Base-by-base conservation (phyloP, 108 stramenopile genomes). In the Skeletonema costatum region DNA sequence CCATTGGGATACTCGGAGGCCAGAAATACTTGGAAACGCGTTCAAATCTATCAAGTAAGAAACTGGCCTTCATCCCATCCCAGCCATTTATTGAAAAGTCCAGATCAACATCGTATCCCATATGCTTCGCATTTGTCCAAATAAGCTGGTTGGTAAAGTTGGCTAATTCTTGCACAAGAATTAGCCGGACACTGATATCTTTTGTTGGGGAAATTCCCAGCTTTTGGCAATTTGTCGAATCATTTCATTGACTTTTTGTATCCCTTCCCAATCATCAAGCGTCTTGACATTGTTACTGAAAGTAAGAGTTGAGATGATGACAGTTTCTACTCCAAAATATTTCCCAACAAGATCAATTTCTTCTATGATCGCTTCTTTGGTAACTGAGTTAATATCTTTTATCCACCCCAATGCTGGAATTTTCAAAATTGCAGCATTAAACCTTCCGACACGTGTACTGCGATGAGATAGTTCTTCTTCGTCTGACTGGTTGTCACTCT, bases 201-300 rank as follows among this genome's bases (percentile, higher is more conserved):
- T 70, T 38, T 8, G 38, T 44, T 31, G 46, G 42, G 7, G 29
- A 33, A 21, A 13, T 29, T 48, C 39, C 75, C 75, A 76, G 32
- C 17, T 48, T 44, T 10, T 17, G 32, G 75, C 75, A n/a, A 76
- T 44, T 21, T 76, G 66, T 33, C 60, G 59, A 50, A 76, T 76
- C 61, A 63, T 60, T 62, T 61, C 67, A 69, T 76, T 76, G 41
- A 76, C 44, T 62, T n/a, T 36, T 13, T 44, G 32, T 38, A 76
- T 68, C 6, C 56, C 60, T 19, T 33, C 6, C 75, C 75, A 76
- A 53, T 76, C 75, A 48, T 32, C 4, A 5, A 29, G 44, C 53
- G 75, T 76, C 75, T 60, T 4, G 32, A 76, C 67, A 63, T 76
- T 76, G 60, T 76, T 76, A 44, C 61, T 76, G 13, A 76, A 68